phyloP scores from a whole-genome alignment of 805 yeast species.

The Candida fluviatilis region DNA sequence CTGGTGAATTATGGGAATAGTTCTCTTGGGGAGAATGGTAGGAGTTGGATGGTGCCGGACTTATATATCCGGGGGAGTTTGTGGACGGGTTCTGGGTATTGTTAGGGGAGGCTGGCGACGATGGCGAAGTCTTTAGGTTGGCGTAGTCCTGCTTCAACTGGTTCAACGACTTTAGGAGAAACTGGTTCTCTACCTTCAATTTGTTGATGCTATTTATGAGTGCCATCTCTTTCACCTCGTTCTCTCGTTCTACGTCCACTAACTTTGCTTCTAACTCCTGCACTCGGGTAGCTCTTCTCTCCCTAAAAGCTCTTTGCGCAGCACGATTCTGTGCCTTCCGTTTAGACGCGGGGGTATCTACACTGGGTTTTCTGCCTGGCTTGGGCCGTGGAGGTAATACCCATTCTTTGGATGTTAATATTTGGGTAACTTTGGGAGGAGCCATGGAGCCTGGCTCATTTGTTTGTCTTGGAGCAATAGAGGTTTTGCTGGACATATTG shows the following conservation, averaged over 20 bases:
- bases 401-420: conserved; percentile 58
- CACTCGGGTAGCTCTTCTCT: conserved; percentile 78
- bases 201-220: conserved; percentile 49
- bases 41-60: conserved; percentile 46
- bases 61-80: not conserved
- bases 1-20: not conserved
- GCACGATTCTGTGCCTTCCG: conserved; percentile 90
- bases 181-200: conserved; percentile 43
- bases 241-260: conserved; percentile 62
- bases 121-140: conserved; percentile 12
- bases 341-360: conserved; percentile 79
- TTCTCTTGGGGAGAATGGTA: conserved; percentile 40
- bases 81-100: conserved; percentile 2
- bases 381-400: conserved; percentile 58
- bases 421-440: conserved; percentile 31
- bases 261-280: conserved; percentile 71
- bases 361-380: conserved; percentile 59
- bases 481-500: conserved; percentile 1
- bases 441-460: not conserved
- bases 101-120: not conserved
- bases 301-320: conserved; percentile 90
- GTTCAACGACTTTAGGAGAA: conserved; percentile 39
- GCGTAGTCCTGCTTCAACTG: conserved; percentile 33
- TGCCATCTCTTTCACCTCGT: conserved; percentile 55
- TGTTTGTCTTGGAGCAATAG: conserved; percentile 2